Evolutionary conservation across 108 stramenopile genomes (phyloP).

Genomic region (Nitzschia sp.): DNA sequence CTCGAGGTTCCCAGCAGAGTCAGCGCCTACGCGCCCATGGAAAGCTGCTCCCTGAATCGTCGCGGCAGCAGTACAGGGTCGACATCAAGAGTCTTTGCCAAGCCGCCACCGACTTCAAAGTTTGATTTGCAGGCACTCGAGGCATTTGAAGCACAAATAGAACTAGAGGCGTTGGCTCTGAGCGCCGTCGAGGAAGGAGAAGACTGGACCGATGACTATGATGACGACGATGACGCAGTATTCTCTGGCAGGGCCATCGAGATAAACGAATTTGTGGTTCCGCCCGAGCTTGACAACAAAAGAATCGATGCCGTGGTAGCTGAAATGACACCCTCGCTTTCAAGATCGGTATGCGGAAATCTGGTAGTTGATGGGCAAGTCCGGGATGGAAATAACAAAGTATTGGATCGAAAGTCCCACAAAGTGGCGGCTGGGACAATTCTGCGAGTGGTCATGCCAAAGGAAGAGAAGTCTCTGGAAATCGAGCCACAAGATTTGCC

Average conservation of each 20-base stretch:
- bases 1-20: too few species aligned
- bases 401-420: slow-evolving; percentile 52
- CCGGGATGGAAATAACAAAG: slow-evolving; percentile 5
- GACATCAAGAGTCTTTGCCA: too few species aligned
- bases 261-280: slow-evolving; percentile 19
- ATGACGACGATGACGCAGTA: slow-evolving; percentile 18
- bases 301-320: slow-evolving; percentile 58
- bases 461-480: slow-evolving; percentile 51
- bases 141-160: slow-evolving; percentile 49
- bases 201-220: background rate
- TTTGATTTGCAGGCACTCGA: slow-evolving; percentile 57
- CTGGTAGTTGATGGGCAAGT: slow-evolving; percentile 41
- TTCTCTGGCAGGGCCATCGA: background rate
- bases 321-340: slow-evolving; percentile 35
- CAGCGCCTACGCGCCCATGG: too few species aligned
- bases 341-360: slow-evolving; percentile 54
- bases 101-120: slow-evolving; percentile 31
- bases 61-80: too few species aligned
- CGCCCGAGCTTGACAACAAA: slow-evolving; percentile 39
- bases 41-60: too few species aligned
- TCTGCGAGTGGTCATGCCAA: slow-evolving; percentile 26
- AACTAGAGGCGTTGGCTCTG: slow-evolving; percentile 6
- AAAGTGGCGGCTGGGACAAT: slow-evolving; percentile 45
- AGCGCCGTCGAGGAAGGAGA: background rate
- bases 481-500: slow-evolving; percentile 80